Conservation (phyloP, 305 asterid species). For the Andrographis paniculata region DNA sequence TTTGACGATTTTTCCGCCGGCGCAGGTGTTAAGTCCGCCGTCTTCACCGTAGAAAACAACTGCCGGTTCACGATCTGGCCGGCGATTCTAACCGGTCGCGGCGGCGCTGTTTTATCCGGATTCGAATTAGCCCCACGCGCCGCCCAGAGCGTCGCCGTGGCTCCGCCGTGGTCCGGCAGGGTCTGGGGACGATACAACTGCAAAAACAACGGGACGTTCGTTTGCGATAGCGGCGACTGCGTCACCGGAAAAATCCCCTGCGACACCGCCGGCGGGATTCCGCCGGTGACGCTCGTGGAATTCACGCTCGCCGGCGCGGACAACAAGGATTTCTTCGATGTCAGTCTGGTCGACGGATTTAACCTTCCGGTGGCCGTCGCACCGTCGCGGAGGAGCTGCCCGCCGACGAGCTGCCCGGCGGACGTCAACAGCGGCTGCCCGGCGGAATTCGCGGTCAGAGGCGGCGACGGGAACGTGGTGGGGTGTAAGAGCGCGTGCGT, state of each 20-base stretch:
- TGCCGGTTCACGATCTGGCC: neutral
- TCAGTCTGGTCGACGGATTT: conserved; percentile 57
- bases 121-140: neutral
- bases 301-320: conserved; percentile 30
- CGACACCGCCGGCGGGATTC: conserved; percentile 29
- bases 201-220: conserved; percentile 17
- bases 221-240: conserved; percentile 42
- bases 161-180: neutral
- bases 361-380: conserved; percentile 32
- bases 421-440: conserved; percentile 37
- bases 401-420: conserved; percentile 19
- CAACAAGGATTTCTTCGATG: conserved; percentile 32
- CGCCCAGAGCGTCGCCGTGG: neutral
- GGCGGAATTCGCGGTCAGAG: conserved; percentile 25
- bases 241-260: conserved; percentile 27
- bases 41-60: neutral
- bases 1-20: too few species aligned
- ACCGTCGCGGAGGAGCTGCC: conserved; percentile 19
- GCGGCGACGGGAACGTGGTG: conserved; percentile 21
- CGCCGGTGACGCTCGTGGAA: conserved; percentile 41
- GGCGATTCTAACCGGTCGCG: neutral
- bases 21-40: neutral
- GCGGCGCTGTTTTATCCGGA: neutral
- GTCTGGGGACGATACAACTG: neutral
- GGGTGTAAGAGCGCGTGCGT: conserved; percentile 53